A percentile compares a stretch with the other conserved stretches of the same genome.
Evolutionary conservation across 2,329 filamentous ascomycete genomes (phyloP).

Genomic region (Colletotrichum cordylinicola): DNA sequence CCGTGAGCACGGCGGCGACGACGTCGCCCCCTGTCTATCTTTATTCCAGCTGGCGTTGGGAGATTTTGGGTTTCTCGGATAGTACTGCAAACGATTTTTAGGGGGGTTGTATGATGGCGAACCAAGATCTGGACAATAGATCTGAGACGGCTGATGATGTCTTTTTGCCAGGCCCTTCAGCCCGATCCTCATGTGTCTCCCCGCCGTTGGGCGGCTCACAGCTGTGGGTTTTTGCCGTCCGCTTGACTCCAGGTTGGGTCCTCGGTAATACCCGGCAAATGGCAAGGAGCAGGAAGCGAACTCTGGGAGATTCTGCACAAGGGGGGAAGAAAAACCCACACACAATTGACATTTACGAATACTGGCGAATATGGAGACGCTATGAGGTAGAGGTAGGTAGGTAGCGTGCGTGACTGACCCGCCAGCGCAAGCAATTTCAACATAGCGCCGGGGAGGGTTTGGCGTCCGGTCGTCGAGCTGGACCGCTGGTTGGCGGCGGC

Average conservation of each 20-base stretch:
- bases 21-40: neutral
- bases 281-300: neutral
- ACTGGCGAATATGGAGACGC: neutral
- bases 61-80: neutral
- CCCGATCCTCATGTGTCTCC: neutral
- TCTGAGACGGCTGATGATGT: neutral
- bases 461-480: neutral
- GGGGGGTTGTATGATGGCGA: neutral
- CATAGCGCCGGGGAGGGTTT: neutral
- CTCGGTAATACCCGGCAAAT: constrained; percentile 13
- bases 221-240: neutral
- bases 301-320: neutral
- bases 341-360: neutral
- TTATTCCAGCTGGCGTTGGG: neutral
- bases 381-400: neutral
- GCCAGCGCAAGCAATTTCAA: neutral
- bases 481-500: neutral
- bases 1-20: neutral
- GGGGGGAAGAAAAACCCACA: neutral
- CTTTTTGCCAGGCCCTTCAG: neutral
- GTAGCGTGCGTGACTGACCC: neutral
- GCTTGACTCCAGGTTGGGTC: neutral
- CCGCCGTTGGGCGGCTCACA: neutral
- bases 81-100: neutral
- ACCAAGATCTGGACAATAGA: neutral